Evolutionary conservation across 805 yeast species (phyloP).

Genomic region (Kuraishia hungarica): DNA sequence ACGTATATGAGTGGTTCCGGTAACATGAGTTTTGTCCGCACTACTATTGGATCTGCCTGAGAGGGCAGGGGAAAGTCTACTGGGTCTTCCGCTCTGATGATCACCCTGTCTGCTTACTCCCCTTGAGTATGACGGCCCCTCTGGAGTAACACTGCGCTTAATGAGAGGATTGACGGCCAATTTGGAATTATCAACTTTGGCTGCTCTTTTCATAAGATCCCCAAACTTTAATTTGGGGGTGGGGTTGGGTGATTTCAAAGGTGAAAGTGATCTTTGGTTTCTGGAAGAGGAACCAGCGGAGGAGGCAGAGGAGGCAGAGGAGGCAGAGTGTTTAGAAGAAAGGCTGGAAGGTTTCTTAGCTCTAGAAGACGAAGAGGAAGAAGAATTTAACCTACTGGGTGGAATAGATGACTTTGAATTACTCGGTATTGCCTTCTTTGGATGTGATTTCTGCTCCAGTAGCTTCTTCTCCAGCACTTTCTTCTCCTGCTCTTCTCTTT

Average conservation of each 20-base stretch:
- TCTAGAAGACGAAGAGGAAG: too few relatives aligned
- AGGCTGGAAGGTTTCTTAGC: too few relatives aligned
- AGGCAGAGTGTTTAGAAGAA: too few relatives aligned
- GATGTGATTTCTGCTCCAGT: conserved; percentile 3
- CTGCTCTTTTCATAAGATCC: conserved; percentile 65
- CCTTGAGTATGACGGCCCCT: too few relatives aligned
- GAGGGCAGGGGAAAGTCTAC: too few relatives aligned
- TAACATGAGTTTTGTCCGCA: too few relatives aligned
- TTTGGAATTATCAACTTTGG: conserved; percentile 42
- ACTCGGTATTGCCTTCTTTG: not conserved
- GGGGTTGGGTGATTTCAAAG: not conserved
- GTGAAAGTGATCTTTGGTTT: conserved; percentile 2
- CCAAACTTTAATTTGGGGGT: conserved; percentile 42
- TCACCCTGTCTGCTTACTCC: not conserved
- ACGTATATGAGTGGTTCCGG: too few relatives aligned
- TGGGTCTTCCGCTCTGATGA: not conserved
- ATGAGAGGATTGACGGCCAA: conserved; percentile 28
- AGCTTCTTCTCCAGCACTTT: conserved; percentile 1
- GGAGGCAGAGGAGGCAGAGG: too few relatives aligned
- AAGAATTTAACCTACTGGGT: too few relatives aligned
- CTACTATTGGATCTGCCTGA: too few relatives aligned
- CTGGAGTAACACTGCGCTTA: conserved; percentile 13
- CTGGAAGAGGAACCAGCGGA: not conserved
- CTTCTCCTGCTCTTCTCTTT: conserved; percentile 7
- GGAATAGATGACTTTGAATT: not conserved